Base-by-base conservation (phyloP, 169 alveolate genomes). In the Perkinsus chesapeaki region DNA sequence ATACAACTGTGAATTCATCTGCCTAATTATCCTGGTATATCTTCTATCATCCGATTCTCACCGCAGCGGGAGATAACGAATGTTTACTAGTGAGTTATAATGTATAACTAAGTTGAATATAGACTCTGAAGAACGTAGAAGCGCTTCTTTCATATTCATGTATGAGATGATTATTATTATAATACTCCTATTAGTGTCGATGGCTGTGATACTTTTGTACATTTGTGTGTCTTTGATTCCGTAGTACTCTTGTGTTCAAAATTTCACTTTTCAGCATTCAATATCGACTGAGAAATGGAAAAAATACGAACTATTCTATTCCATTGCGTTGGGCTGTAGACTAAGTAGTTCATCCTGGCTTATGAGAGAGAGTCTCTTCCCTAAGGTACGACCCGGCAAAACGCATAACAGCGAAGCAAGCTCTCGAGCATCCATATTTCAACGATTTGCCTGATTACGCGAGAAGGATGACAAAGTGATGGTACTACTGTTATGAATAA, bases 391-490 rank as follows among this genome's bases (percentile, higher is more conserved):
- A 99, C 92, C 99, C 99, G 43, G 95, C 96, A 93, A 97, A 98
- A 96, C 96, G 99, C 93, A 99, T 99, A n/a, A 96, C 99, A 34
- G 99, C 99, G 20, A 97, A 96, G 93, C 98, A 97, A 82, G 99
- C 99, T 73, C 96, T 98, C 95, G 97, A 96, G 72, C 99, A 99
- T 95, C 98, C 98, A 19, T 99, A 98, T 95, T 99, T 99, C 95
- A 95, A 97, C 92, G 99, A 97, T 82, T 92, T 98, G 39, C 90
- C 94, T 20, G 95, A 94, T 34, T 39, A 92, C n/a, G 23, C 39
- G 10, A 90, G 60, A 39, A 60, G 27, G 82, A 7, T 60, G 82
- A 60, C 82, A 20, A 1, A 34, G 27, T 60, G 27, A 16, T 1
- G 82, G 82, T 0, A 12, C 27, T 3, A 9, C 3, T 7, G 37